These are phyloP conservation scores for Candida caryicola DNA, from an alignment of 805 yeast genomes.

Conservation along the genomic window DNA sequence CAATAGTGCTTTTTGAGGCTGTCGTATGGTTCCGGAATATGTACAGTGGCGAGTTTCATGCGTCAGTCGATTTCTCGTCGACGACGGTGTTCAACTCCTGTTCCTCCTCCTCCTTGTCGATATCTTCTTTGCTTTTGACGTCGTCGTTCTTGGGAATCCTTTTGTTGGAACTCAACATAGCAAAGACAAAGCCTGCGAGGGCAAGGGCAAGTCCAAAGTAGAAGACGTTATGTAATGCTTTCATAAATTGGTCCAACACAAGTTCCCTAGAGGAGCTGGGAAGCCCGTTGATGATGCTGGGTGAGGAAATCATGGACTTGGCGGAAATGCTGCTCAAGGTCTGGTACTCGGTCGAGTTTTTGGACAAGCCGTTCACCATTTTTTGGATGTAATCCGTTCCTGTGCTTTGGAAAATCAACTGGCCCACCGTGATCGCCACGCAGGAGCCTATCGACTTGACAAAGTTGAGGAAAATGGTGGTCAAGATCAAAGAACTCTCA, in stretches of 20 bases:
- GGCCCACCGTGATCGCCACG: conserved; percentile 30
- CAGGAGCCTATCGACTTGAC: conserved; percentile 32
- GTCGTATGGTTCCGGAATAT: neutral
- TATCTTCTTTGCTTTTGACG: conserved; percentile 3
- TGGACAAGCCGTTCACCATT: conserved; percentile 12
- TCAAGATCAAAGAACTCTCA: conserved; percentile 35
- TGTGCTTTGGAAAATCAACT: conserved; percentile 25
- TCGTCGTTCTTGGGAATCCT: conserved; percentile 33
- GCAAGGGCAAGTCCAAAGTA: conserved; percentile 38
- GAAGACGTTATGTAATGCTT: conserved; percentile 31
- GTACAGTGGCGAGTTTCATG: neutral
- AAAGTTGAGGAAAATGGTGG: conserved; percentile 34
- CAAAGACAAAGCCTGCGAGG: conserved; percentile 25
- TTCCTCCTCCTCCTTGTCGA: neutral
- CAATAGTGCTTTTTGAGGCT: too few relatives aligned
- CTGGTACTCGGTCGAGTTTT: conserved; percentile 12
- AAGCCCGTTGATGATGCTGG: conserved; percentile 24
- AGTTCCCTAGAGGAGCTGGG: conserved; percentile 20
- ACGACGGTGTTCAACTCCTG: too few relatives aligned
- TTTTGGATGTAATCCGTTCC: conserved; percentile 17
- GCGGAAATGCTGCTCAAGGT: conserved; percentile 14
- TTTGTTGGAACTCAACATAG: conserved; percentile 40
- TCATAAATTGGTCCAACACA: conserved; percentile 32
- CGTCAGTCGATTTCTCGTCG: too few relatives aligned
- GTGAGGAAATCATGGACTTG: conserved; percentile 21